Conservation (phyloP, 805 yeast species). For the Novakomyces olei region DNA sequence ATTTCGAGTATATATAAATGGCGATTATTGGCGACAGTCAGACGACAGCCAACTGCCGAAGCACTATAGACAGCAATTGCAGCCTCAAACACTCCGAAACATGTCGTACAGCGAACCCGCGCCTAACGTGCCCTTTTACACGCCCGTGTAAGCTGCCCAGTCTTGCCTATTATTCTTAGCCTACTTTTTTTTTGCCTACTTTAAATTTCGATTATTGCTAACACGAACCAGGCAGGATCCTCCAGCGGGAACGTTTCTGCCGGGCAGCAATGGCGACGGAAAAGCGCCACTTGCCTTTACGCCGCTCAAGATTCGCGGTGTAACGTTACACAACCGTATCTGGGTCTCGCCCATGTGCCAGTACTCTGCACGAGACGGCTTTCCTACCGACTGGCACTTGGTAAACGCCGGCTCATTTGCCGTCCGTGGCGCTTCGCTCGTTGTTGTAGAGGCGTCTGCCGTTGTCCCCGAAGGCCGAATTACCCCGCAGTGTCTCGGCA, state of each 20-base stretch:
- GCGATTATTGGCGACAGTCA: too few species aligned
- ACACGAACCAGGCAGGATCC: constrained; percentile 17
- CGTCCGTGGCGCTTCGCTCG: constrained; percentile 27
- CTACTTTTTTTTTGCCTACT: too few species aligned
- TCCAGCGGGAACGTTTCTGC: constrained; percentile 18
- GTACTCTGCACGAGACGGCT: constrained; percentile 24
- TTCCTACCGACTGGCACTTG: constrained; percentile 25
- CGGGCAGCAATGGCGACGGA: constrained; percentile 9
- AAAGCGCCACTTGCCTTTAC: constrained; percentile 21
- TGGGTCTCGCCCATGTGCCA: constrained; percentile 38
- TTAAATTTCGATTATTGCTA: too few species aligned
- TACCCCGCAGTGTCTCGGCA: constrained; percentile 27
- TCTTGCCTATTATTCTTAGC: too few species aligned
- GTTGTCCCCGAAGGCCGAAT: constrained; percentile 22
- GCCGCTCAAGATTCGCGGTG: constrained; percentile 22
- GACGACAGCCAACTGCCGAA: too few species aligned
- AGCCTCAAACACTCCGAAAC: too few species aligned
- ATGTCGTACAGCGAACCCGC: too few species aligned
- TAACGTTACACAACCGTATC: constrained; percentile 27
- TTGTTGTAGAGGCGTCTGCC: constrained; percentile 26
- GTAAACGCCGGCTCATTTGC: constrained; percentile 29
- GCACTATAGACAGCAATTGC: too few species aligned
- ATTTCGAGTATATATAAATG: too few species aligned
- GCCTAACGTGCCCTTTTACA: too few species aligned
- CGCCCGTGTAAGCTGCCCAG: too few species aligned